Base-by-base conservation (phyloP, 805 yeast species). In the Barnettozyma wickerhamii region DNA sequence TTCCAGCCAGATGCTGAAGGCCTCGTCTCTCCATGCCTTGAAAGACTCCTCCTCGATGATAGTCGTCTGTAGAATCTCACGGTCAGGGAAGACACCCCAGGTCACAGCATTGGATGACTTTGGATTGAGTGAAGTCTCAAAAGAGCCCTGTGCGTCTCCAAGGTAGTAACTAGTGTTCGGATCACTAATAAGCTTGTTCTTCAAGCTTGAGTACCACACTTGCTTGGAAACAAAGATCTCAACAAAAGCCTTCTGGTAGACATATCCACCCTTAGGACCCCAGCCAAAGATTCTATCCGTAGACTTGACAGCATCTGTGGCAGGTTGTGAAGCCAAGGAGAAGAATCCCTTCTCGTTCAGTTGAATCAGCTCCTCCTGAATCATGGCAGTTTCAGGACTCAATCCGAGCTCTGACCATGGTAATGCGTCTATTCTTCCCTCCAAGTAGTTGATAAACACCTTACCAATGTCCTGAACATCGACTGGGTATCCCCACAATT, bases 41-140 rank as follows among this genome's bases (percentile, higher is more conserved):
- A 93, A 91, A 2, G 97, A 87, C 52, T 89, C 96, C 51, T 79
- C 84, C 57, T 90, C 96, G 42, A 93, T 81, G 46, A 90, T 83
- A 0, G 99, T 93, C 0, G 97, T 85, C 62, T 90, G 97, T 28
- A 88, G 76, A 28, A 89, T 81, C 57, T 88, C 96, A 48, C 89
- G 77, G 61, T 82, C 82, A 7, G 95, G 95, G 72, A 93, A 91
- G 3, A 85, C 95, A 47, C 98, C 99, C 99, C 99, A 93, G 1
- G 99, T 93, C 7, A 93, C 95, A 20, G 93, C 95, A 48, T 81
- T 83, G 33, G 88, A 80, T 26, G 76, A 58, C 17, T 65, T 69
- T 1, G 67, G 58, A 1, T 69, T 68, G 55, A 82, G 64, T 51
- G 84, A 88, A 3, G 93, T 75, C 21, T 70, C 66, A 47, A 86